Evolutionary conservation across 2,329 filamentous ascomycete species (phyloP).

Genomic region (Ophiocordyceps robertsii): DNA sequence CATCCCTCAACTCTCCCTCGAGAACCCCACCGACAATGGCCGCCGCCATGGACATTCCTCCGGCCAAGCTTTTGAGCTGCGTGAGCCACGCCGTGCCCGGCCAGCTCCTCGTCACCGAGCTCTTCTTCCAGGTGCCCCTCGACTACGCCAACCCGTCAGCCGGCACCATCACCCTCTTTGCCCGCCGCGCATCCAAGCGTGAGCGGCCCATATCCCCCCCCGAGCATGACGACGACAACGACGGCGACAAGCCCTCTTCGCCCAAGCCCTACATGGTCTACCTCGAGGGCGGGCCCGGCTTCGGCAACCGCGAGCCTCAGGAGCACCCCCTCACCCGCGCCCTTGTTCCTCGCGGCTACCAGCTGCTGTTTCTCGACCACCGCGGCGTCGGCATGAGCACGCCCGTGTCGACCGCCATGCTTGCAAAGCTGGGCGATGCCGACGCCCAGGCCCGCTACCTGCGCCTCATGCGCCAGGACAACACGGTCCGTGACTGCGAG

Average conservation of each 20-base stretch:
- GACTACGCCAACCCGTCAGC: constrained; percentile 54
- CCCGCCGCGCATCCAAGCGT: constrained; percentile 54
- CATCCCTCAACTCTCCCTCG: not conserved
- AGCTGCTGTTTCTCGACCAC: constrained; percentile 79
- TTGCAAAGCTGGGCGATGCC: constrained; percentile 30
- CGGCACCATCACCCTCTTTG: constrained; percentile 62
- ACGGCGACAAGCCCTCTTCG: constrained; percentile 8
- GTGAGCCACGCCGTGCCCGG: constrained; percentile 38
- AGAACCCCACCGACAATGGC: constrained; percentile 1
- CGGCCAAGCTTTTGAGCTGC: constrained; percentile 26
- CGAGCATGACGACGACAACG: constrained; percentile 11
- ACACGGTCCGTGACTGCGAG: constrained; percentile 79
- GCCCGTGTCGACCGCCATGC: constrained; percentile 60
- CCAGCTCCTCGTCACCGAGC: constrained; percentile 62
- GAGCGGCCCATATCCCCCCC: constrained; percentile 44
- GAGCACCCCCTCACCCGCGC: constrained; percentile 56
- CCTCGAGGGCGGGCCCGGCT: constrained; percentile 77
- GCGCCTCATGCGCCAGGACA: constrained; percentile 76
- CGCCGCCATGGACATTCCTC: constrained; percentile 12
- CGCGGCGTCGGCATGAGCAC: constrained; percentile 78
- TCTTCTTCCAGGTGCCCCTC: constrained; percentile 76
- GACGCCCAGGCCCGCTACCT: constrained; percentile 67
- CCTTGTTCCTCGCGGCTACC: constrained; percentile 69
- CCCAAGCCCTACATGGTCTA: constrained; percentile 53
- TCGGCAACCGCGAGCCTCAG: constrained; percentile 63